Evolutionary conservation across 2,329 filamentous ascomycete species (phyloP).

Genomic region (Nemania sp.): DNA sequence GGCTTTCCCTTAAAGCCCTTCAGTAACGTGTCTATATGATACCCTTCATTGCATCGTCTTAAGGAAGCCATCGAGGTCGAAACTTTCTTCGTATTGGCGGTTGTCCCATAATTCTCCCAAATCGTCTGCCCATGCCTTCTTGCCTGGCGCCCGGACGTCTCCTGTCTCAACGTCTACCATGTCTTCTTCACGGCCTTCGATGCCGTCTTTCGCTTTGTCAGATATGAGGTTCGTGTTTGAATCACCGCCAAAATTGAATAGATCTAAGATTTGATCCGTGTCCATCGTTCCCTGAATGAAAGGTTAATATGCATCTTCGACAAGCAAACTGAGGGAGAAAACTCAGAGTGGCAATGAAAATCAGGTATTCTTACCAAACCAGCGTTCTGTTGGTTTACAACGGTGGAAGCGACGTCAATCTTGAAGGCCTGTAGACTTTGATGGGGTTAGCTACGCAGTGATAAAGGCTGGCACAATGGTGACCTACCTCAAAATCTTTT

Average conservation of each 20-base stretch:
- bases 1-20: constrained; percentile 4
- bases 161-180: constrained; percentile 95
- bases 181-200: constrained; percentile 78
- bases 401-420: constrained; percentile 97
- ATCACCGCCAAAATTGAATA: constrained; percentile 92
- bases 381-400: constrained; percentile 99
- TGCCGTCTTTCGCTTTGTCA: constrained; percentile 68
- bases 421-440: constrained; percentile 92
- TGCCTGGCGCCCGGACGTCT: constrained; percentile 92
- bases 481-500: constrained; percentile 86
- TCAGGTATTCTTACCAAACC: constrained; percentile 66
- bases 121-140: constrained; percentile 96
- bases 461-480: background rate
- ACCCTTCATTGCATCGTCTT: constrained; percentile 75
- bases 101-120: constrained; percentile 97
- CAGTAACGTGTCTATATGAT: background rate
- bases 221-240: constrained; percentile 74
- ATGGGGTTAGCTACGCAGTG: constrained; percentile 35
- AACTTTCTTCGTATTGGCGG: constrained; percentile 97
- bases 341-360: constrained; percentile 7
- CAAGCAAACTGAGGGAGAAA: background rate
- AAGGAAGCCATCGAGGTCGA: constrained; percentile 94
- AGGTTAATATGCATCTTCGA: constrained; percentile 34
- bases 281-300: constrained; percentile 80
- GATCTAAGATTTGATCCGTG: constrained; percentile 95